Conservation (phyloP, 345 rosid genomes). For the Populus alba region DNA sequence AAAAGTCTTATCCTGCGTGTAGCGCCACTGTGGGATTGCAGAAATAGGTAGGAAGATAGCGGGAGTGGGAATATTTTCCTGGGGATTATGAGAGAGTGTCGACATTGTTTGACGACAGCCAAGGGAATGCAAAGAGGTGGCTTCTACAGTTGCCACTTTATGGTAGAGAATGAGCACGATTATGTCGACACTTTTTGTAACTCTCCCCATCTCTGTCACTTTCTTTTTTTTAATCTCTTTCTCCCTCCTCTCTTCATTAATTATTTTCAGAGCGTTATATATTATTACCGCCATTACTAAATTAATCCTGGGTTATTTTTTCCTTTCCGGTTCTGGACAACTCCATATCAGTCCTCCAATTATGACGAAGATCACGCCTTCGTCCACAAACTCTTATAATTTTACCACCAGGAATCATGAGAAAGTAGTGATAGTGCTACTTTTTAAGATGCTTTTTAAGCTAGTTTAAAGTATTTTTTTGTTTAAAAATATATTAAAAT, state of each 20-base stretch:
- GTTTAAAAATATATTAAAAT: too few relatives aligned
- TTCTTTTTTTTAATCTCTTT: not conserved
- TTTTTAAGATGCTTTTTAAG: too few relatives aligned
- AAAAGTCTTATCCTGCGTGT: not conserved
- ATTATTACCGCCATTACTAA: not conserved
- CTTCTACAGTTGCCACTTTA: not conserved
- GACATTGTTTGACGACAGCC: slow-evolving; percentile 1
- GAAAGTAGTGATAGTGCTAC: too few relatives aligned
- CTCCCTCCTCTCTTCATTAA: not conserved
- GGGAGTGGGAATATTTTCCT: not conserved
- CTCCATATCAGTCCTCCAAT: too few relatives aligned
- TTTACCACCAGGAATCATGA: too few relatives aligned
- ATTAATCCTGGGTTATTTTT: too few relatives aligned
- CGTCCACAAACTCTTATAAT: too few relatives aligned
- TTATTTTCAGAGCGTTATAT: not conserved
- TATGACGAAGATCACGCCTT: too few relatives aligned
- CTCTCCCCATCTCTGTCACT: too few relatives aligned
- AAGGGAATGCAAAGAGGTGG: not conserved
- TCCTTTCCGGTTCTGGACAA: too few relatives aligned
- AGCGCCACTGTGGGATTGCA: not conserved
- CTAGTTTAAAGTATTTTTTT: too few relatives aligned
- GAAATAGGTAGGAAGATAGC: not conserved
- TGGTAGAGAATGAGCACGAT: not conserved
- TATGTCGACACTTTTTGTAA: slow-evolving; percentile 32
- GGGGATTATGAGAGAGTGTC: slow-evolving; percentile 6